phyloP scores from a whole-genome alignment of 2,329 filamentous ascomycete species.

The Phoma sp. region DNA sequence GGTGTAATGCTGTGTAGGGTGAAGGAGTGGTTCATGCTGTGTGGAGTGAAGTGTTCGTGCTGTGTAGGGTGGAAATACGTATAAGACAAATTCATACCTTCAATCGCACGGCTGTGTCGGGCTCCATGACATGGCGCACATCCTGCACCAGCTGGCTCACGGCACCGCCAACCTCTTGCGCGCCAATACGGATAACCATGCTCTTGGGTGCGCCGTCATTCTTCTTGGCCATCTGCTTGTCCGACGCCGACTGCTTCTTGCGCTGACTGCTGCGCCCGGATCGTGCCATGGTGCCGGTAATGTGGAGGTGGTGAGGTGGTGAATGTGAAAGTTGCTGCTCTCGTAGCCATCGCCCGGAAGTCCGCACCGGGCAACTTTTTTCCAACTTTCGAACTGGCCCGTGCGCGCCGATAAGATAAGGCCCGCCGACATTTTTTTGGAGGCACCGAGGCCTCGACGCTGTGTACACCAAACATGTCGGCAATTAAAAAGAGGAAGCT shows the following conservation, averaged over 20 bases:
- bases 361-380: constrained; percentile 23
- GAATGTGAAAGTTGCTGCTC: neutral
- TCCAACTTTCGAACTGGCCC: constrained; percentile 5
- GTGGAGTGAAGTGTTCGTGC: too few species aligned
- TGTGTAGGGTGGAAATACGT: neutral
- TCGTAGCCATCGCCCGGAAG: neutral
- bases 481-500: constrained; percentile 54
- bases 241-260: constrained; percentile 43
- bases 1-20: too few species aligned
- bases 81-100: constrained; percentile 58
- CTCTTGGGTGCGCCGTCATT: constrained; percentile 80
- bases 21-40: too few species aligned
- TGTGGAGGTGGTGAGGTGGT: constrained; percentile 4
- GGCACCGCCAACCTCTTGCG: constrained; percentile 88
- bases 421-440: constrained; percentile 13
- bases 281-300: constrained; percentile 34
- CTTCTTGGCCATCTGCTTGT: constrained; percentile 58
- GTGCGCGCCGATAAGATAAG: constrained; percentile 23
- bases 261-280: constrained; percentile 34
- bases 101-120: constrained; percentile 84
- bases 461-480: constrained; percentile 42
- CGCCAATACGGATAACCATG: constrained; percentile 98
- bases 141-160: constrained; percentile 91
- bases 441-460: constrained; percentile 4
- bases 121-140: constrained; percentile 93